phyloP scores from a whole-genome alignment of 2,329 filamentous ascomycete species.

The Nigrospora osmanthi region DNA sequence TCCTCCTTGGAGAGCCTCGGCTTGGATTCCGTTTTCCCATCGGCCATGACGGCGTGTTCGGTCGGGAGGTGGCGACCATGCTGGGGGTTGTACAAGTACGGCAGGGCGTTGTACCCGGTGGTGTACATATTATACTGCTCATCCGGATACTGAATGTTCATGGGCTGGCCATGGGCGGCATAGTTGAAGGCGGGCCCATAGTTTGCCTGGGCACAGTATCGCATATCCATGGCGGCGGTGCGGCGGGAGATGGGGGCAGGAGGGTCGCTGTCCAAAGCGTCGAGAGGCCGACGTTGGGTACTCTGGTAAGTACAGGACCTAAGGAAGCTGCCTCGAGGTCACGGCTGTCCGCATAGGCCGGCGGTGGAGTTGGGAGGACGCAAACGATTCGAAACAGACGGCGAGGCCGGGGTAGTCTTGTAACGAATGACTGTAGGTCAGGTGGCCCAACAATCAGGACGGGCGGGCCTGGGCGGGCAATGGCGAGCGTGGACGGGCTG shows the following conservation, averaged over 20 bases:
- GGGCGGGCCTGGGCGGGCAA: no score
- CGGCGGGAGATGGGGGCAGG: not conserved
- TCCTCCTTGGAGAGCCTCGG: conserved; percentile 64
- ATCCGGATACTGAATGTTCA: conserved; percentile 15
- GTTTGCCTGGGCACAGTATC: conserved; percentile 15
- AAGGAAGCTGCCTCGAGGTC: no score
- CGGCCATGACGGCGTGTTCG: conserved; percentile 15
- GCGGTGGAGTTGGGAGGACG: no score
- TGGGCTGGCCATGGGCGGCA: conserved; percentile 11
- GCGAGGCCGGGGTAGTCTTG: not conserved
- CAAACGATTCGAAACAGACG: no score
- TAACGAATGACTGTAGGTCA: conserved; percentile 25
- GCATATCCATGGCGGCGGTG: conserved; percentile 18
- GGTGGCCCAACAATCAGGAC: conserved; percentile 5
- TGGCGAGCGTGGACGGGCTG: no score
- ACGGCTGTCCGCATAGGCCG: no score
- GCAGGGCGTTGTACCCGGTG: conserved; percentile 11
- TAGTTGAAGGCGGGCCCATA: conserved; percentile 18
- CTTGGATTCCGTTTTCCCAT: conserved; percentile 30
- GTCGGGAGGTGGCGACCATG: conserved; percentile 15
- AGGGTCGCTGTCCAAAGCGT: not conserved
- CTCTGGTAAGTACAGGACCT: no score
- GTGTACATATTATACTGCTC: conserved; percentile 16
- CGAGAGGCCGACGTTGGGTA: no score
- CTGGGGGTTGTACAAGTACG: conserved; percentile 21